Evolutionary conservation across 2,329 filamentous ascomycete species (phyloP).

Genomic region (Colletotrichum tabaci): DNA sequence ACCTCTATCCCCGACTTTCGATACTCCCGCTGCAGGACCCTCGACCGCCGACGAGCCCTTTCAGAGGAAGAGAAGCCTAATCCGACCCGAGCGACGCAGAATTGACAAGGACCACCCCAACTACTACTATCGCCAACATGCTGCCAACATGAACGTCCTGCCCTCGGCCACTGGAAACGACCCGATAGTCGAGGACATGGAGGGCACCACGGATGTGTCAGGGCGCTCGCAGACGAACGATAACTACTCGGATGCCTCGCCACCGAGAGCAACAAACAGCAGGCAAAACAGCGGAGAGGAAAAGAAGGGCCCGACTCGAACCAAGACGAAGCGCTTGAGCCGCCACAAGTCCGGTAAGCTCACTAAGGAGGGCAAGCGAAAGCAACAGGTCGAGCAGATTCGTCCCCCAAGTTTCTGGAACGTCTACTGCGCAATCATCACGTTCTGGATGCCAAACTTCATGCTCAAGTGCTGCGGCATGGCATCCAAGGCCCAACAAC

Average conservation of each 20-base stretch:
- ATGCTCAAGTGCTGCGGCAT: conserved; percentile 89
- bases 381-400: conserved; percentile 73
- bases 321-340: conserved; percentile 55
- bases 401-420: conserved; percentile 93
- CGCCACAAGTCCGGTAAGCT: conserved; percentile 72
- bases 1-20: conserved; percentile 67
- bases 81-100: conserved; percentile 88
- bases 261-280: conserved; percentile 50
- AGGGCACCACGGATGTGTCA: conserved; percentile 73
- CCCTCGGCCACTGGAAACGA: conserved; percentile 96
- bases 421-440: conserved; percentile 93
- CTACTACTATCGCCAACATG: conserved; percentile 96
- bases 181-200: conserved; percentile 84
- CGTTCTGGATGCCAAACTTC: conserved; percentile 94
- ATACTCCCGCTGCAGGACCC: conserved; percentile 46
- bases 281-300: conserved; percentile 52
- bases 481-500: conserved; percentile 86
- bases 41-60: conserved; percentile 52
- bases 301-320: conserved; percentile 53
- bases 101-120: conserved; percentile 92
- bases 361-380: conserved; percentile 72
- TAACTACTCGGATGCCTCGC: conserved; percentile 59
- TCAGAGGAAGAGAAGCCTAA: conserved; percentile 86
- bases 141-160: conserved; percentile 89
- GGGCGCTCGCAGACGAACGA: conserved; percentile 59